These are phyloP conservation scores for Mytilinidion resinicola DNA, from an alignment of 495 filamentous ascomycete species.

Conservation along the genomic window DNA sequence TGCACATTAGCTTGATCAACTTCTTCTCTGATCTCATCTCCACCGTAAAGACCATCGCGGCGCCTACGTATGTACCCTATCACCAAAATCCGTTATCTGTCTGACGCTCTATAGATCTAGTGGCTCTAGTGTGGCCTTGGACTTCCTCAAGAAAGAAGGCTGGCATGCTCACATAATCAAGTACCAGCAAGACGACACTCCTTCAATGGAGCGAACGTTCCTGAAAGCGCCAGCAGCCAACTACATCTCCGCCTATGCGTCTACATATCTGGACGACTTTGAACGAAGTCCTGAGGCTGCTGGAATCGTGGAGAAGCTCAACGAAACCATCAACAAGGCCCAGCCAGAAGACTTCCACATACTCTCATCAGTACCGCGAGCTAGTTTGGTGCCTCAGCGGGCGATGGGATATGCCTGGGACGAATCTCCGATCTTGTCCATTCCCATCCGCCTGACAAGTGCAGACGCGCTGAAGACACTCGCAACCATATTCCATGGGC, in stretches of 20 bases:
- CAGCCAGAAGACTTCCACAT: constrained; percentile 48
- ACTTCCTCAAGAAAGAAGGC: constrained; percentile 48
- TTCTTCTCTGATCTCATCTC: constrained; percentile 49
- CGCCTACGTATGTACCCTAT: constrained; percentile 4
- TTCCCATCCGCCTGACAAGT: constrained; percentile 48
- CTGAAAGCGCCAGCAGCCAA: constrained; percentile 49
- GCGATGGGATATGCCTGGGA: constrained; percentile 26
- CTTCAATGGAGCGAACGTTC: constrained; percentile 45
- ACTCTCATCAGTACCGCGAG: constrained; percentile 52
- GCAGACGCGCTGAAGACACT: constrained; percentile 50
- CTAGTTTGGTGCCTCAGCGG: constrained; percentile 45
- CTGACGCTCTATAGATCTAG: constrained; percentile 9
- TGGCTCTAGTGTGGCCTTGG: constrained; percentile 38
- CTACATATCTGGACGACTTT: constrained; percentile 50
- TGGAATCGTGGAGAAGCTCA: constrained; percentile 44
- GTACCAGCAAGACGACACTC: constrained; percentile 46
- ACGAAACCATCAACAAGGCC: constrained; percentile 14
- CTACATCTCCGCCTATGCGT: constrained; percentile 53
- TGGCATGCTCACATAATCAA: constrained; percentile 46
- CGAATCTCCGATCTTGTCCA: constrained; percentile 42
- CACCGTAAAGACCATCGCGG: constrained; percentile 15
- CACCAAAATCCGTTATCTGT: neutral
- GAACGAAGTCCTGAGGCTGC: constrained; percentile 43
- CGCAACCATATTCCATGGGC: constrained; percentile 50
- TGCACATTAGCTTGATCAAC: constrained; percentile 72